Conservation (phyloP, 768 basidiomycete species). For the Tubosaeta sp. region DNA sequence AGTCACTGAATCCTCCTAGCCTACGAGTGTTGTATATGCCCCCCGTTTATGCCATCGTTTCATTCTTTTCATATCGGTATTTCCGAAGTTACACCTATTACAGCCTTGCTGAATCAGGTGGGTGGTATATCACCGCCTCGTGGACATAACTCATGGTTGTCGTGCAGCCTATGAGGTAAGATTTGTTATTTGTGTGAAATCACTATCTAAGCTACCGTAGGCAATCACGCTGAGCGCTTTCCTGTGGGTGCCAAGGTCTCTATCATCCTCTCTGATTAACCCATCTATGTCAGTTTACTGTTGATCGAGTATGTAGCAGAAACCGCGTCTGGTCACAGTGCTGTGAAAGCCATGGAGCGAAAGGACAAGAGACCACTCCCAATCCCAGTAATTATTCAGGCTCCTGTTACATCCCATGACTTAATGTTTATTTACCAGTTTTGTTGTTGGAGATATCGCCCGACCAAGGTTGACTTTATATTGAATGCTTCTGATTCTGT, state of each 20-base stretch:
- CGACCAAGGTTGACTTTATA: constrained; percentile 55
- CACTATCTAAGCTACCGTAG: constrained; percentile 34
- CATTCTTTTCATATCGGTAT: constrained; percentile 82
- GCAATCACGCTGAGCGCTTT: constrained; percentile 85
- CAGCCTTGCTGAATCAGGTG: constrained; percentile 47
- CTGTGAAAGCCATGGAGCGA: constrained; percentile 63
- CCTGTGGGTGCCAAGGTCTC: constrained; percentile 47
- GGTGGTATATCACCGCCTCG: constrained; percentile 15
- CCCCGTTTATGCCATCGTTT: constrained; percentile 73
- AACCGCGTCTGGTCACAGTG: constrained; percentile 56
- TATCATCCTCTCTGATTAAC: background rate
- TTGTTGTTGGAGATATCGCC: constrained; percentile 77
- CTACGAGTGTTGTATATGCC: constrained; percentile 85
- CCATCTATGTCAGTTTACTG: constrained; percentile 48
- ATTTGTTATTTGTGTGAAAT: constrained; percentile 1
- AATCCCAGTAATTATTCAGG: constrained; percentile 46
- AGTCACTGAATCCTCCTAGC: constrained; percentile 32
- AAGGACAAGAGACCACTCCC: constrained; percentile 78
- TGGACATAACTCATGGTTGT: constrained; percentile 24
- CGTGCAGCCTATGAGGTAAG: constrained; percentile 63
- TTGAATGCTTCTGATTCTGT: background rate
- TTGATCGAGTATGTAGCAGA: constrained; percentile 82
- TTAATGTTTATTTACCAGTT: constrained; percentile 41
- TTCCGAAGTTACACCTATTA: constrained; percentile 75
- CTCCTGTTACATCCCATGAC: background rate